phyloP scores from a whole-genome alignment of 306 rosid species.

The Inga leiocalycina region DNA sequence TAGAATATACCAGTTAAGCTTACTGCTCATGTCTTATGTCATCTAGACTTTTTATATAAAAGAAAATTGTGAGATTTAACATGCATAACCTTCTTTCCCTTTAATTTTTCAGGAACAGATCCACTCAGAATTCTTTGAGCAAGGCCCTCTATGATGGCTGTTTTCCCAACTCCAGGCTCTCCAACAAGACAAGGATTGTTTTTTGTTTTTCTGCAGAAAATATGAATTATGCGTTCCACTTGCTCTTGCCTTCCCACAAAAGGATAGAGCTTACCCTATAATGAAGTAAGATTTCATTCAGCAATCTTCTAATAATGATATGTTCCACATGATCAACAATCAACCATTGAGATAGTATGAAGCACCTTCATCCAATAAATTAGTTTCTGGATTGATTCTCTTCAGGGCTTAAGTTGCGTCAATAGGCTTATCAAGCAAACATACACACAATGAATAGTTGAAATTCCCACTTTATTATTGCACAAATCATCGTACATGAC shows the following conservation, averaged over 20 bases:
- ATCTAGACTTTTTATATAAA: neutral
- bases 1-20: neutral
- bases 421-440: neutral
- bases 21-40: neutral
- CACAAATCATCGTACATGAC: too few species aligned
- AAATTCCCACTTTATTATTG: too few species aligned
- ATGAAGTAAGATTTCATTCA: neutral
- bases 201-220: constrained; percentile 59
- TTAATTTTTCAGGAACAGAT: constrained; percentile 66
- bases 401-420: neutral
- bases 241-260: constrained; percentile 64
- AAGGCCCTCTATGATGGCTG: constrained; percentile 73
- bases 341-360: neutral
- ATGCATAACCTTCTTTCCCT: constrained; percentile 61
- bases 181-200: constrained; percentile 70
- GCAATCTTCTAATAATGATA: neutral
- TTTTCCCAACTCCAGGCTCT: constrained; percentile 73
- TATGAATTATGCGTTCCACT: constrained; percentile 61
- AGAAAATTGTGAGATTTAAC: neutral
- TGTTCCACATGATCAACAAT: neutral
- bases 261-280: constrained; percentile 53
- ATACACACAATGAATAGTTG: neutral
- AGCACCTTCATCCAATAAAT: neutral
- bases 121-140: constrained; percentile 66
- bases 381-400: neutral